Evolutionary conservation across 768 basidiomycete genomes (phyloP).

Genomic region (Melanogaster broomeanus): DNA sequence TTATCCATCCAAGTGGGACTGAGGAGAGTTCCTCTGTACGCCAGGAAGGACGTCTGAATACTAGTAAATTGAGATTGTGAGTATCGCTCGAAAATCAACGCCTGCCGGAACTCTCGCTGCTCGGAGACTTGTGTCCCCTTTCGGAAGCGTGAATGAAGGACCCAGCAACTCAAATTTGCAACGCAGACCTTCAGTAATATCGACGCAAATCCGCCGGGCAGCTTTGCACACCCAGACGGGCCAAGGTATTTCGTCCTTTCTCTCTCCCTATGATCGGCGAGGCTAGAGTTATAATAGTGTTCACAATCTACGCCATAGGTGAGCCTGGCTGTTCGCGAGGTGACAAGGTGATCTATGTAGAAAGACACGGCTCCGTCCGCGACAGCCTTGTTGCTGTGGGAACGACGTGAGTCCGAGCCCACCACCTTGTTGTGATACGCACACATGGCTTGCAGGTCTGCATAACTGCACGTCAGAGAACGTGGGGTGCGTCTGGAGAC

Average conservation of each 20-base stretch:
- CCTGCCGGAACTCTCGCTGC: constrained; percentile 17
- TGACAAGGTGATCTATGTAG: constrained; percentile 47
- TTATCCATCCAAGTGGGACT: constrained; percentile 14
- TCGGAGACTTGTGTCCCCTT: constrained; percentile 20
- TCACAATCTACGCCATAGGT: constrained; percentile 39
- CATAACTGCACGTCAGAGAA: constrained; percentile 41
- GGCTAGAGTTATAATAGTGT: constrained; percentile 24
- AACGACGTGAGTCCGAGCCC: background rate
- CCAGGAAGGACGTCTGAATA: constrained; percentile 4
- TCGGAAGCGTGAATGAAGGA: background rate
- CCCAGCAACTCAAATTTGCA: too few relatives aligned
- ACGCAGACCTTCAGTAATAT: constrained; percentile 35
- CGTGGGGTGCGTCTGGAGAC: constrained; percentile 38
- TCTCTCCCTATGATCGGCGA: constrained; percentile 40
- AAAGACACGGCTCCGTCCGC: constrained; percentile 48
- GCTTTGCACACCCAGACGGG: constrained; percentile 26
- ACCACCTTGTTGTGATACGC: constrained; percentile 11
- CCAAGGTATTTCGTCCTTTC: constrained; percentile 13
- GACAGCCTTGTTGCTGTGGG: constrained; percentile 45
- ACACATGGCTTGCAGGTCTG: constrained; percentile 53
- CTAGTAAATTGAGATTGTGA: background rate
- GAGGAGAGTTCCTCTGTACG: constrained; percentile 11
- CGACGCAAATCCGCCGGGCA: constrained; percentile 37
- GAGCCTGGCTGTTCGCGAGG: constrained; percentile 41
- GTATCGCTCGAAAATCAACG: background rate